phyloP scores from a whole-genome alignment of 768 basidiomycete genomes.

The Lactarius tabidus region DNA sequence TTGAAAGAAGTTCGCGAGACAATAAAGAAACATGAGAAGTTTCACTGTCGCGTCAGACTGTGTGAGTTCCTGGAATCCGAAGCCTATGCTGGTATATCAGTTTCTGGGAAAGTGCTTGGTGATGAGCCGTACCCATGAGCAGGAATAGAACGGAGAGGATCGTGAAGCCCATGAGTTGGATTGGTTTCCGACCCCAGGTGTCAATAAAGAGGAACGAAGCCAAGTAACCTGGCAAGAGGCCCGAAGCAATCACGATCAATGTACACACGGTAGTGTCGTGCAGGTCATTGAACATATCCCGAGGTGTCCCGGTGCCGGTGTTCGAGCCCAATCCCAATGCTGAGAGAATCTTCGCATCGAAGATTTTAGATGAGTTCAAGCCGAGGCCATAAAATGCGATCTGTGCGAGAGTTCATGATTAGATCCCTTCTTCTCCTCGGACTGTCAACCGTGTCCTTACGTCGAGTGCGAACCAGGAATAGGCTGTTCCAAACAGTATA shows the following conservation, averaged over 20 bases:
- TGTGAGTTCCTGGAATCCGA: slow-evolving; percentile 31
- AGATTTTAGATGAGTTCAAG: slow-evolving; percentile 74
- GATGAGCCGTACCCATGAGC: slow-evolving; percentile 53
- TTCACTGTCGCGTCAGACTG: slow-evolving; percentile 28
- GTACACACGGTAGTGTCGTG: slow-evolving; percentile 68
- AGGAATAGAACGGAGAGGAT: slow-evolving; percentile 63
- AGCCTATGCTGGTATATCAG: slow-evolving; percentile 25
- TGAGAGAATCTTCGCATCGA: slow-evolving; percentile 44
- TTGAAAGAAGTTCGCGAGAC: slow-evolving; percentile 41
- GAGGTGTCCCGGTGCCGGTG: slow-evolving; percentile 30
- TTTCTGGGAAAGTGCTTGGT: not conserved
- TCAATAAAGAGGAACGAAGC: slow-evolving; percentile 63
- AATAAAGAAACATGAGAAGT: slow-evolving; percentile 39
- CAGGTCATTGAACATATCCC: slow-evolving; percentile 47
- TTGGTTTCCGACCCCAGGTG: slow-evolving; percentile 74
- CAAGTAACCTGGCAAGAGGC: slow-evolving; percentile 81
- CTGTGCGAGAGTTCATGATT: slow-evolving; percentile 32
- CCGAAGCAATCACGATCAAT: slow-evolving; percentile 67
- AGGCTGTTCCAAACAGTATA: slow-evolving; percentile 71
- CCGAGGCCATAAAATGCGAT: slow-evolving; percentile 89
- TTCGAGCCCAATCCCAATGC: slow-evolving; percentile 58
- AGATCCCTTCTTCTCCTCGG: not conserved
- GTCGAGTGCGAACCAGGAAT: slow-evolving; percentile 88
- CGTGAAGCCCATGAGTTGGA: slow-evolving; percentile 75
- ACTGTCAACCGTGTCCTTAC: slow-evolving; percentile 39